Evolutionary conservation across 768 basidiomycete genomes (phyloP).

Genomic region (Pholiota molesta): DNA sequence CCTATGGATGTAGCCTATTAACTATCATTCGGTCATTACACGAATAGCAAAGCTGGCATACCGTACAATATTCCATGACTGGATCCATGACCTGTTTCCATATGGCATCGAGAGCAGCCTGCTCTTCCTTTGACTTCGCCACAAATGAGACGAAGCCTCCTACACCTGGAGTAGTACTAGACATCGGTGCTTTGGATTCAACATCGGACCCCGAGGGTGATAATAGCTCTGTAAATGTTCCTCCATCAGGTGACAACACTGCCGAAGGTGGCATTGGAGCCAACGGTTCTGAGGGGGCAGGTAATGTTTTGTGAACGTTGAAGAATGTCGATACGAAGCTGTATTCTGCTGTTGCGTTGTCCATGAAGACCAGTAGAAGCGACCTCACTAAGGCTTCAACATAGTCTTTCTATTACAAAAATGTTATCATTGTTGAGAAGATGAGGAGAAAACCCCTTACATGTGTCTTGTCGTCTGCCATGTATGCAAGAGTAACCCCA

Average conservation of each 20-base stretch:
- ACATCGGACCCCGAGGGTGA: conserved; percentile 57
- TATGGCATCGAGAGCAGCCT: conserved; percentile 57
- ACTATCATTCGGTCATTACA: not conserved
- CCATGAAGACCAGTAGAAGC: conserved; percentile 86
- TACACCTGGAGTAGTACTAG: conserved; percentile 36
- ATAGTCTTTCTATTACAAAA: conserved; percentile 65
- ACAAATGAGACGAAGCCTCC: conserved; percentile 37
- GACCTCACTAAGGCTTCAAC: conserved; percentile 87
- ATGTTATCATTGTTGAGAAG: conserved; percentile 18
- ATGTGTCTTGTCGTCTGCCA: conserved; percentile 87
- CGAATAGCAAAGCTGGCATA: conserved; percentile 28
- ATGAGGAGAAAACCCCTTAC: conserved; percentile 46
- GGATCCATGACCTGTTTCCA: conserved; percentile 97
- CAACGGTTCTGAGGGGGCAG: conserved; percentile 34
- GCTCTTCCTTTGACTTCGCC: conserved; percentile 58
- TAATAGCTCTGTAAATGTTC: conserved; percentile 40
- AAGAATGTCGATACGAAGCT: conserved; percentile 88
- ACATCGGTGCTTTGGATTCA: conserved; percentile 31
- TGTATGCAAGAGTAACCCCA: conserved; percentile 78
- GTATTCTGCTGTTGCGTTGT: conserved; percentile 94
- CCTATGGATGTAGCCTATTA: conserved; percentile 39
- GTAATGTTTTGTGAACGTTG: conserved; percentile 38
- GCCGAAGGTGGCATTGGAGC: conserved; percentile 39
- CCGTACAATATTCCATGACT: conserved; percentile 84
- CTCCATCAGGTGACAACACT: conserved; percentile 47